Conservation (phyloP, 2,329 filamentous ascomycete genomes). For the Plectosphaerella sp. region DNA sequence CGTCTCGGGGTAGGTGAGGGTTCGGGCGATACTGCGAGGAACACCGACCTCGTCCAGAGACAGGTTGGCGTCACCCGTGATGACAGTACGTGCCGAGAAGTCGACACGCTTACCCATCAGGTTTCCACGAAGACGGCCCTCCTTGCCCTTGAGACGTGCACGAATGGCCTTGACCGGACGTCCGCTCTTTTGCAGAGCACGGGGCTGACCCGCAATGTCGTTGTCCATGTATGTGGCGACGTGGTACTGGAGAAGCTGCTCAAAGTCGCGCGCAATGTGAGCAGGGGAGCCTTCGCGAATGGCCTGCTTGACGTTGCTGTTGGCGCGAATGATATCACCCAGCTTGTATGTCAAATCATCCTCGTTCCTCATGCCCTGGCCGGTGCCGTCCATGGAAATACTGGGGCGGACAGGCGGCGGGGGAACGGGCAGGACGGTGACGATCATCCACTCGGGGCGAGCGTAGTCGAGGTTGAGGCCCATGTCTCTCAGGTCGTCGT, state of each 20-base stretch:
- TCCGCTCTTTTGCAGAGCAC: constrained; percentile 94
- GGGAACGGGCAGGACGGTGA: constrained; percentile 91
- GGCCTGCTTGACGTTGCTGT: constrained; percentile 88
- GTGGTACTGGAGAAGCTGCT: constrained; percentile 90
- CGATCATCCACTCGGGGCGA: constrained; percentile 95
- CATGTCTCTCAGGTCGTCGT: constrained; percentile 78
- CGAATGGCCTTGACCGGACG: constrained; percentile 95
- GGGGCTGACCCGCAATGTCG: constrained; percentile 92
- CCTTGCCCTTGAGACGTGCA: constrained; percentile 96
- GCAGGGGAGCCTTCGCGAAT: constrained; percentile 87
- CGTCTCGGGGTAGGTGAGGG: constrained; percentile 92
- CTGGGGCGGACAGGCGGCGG: constrained; percentile 93
- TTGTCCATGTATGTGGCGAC: constrained; percentile 99
- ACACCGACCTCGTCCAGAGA: constrained; percentile 97
- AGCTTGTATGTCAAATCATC: constrained; percentile 99
- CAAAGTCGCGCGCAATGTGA: constrained; percentile 88
- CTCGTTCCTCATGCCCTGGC: constrained; percentile 88
- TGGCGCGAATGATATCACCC: constrained; percentile 96
- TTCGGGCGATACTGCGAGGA: constrained; percentile 86
- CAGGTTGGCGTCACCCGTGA: constrained; percentile 95
- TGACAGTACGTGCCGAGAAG: constrained; percentile 98
- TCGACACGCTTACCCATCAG: constrained; percentile 99
- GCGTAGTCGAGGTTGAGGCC: constrained; percentile 94
- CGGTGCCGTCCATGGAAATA: constrained; percentile 94
- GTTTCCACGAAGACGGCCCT: constrained; percentile 95